Evolutionary conservation across 2,329 filamentous ascomycete species (phyloP), one percentile per base, ranked within the genome.

Genomic region (Aspergillus novoparasiticus): DNA sequence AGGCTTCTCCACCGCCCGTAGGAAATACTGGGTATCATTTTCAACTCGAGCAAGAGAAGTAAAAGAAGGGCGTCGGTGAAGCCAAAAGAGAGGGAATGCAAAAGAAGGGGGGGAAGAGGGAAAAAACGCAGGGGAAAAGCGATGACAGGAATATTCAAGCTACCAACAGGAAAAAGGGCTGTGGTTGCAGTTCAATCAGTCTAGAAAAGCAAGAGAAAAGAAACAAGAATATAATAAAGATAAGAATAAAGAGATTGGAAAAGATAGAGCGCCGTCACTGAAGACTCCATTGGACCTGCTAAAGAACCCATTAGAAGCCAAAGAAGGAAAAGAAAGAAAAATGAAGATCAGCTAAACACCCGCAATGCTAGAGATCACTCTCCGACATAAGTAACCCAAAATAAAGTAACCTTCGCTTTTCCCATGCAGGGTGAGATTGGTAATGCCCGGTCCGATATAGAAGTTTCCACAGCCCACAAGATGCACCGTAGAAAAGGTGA

Each of bases 11-110:
- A 21, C 23, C 10, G 26, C 32, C 51, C 21, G n/a, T 23, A 6
- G 51, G 21, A 39, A 39, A 26, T 21, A 36, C 32, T 39, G 51
- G 51, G 51, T 55, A 55, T 55, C 51, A 55, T 55, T 23, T 55
- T 21, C 26, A 55, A 39, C 23, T 26, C 14, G n/a, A 26, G 11
- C 36, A 51, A 28, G 48, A 34, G 12, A 39, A 39, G 32, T 26
- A 32, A 39, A 55, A 26, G 21, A 41, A 39, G 34, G 32, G 32
- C 11, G 2, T 26, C 5, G 30, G 19, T 19, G 50, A 53, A 41
- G 8, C 19, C 39, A 41, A 41, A 41, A 19, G 36, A 39, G 8
- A 23, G 5, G 19, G 11, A n/a, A 53, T 19, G 2, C 26, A 34
- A 53, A n/a, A 21, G 30, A 11, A 32, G 19, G 12, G n/a, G 26